These are phyloP conservation scores for Podospora pseudocomata DNA, from an alignment of 495 filamentous ascomycete species.

Conservation along the genomic window DNA sequence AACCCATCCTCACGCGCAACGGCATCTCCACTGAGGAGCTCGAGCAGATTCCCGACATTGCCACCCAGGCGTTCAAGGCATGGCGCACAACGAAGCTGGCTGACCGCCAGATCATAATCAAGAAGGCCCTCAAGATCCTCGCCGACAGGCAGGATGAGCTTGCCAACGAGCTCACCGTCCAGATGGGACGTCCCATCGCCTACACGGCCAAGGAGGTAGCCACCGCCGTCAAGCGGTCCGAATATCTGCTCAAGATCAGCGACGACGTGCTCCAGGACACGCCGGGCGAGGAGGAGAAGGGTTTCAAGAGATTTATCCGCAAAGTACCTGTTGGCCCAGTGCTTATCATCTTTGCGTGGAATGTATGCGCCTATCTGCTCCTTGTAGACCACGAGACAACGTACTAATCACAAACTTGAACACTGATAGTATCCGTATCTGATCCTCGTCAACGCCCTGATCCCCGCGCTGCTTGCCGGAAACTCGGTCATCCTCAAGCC, in stretches of 20 bases:
- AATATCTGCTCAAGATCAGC: conserved; percentile 79
- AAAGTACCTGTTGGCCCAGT: conserved; percentile 82
- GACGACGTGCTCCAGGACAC: conserved; percentile 68
- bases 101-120: conserved; percentile 71
- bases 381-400: not conserved
- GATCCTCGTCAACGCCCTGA: conserved; percentile 82
- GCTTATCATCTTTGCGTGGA: conserved; percentile 90
- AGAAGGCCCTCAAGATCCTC: conserved; percentile 67
- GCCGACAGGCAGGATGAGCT: conserved; percentile 69
- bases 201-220: conserved; percentile 77
- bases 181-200: conserved; percentile 90
- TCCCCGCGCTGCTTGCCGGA: conserved; percentile 81
- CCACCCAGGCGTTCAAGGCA: conserved; percentile 66
- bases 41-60: conserved; percentile 57
- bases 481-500: conserved; percentile 91
- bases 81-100: conserved; percentile 63
- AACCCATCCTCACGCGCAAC: conserved; percentile 69
- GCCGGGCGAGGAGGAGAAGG: conserved; percentile 72
- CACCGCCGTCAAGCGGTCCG: conserved; percentile 74
- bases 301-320: conserved; percentile 84
- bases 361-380: conserved; percentile 53
- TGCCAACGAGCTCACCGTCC: conserved; percentile 79
- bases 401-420: conserved; percentile 4
- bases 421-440: conserved; percentile 77
- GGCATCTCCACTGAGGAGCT: conserved; percentile 66